Base-by-base conservation (phyloP, 768 basidiomycete species). In the Imleria badia region DNA sequence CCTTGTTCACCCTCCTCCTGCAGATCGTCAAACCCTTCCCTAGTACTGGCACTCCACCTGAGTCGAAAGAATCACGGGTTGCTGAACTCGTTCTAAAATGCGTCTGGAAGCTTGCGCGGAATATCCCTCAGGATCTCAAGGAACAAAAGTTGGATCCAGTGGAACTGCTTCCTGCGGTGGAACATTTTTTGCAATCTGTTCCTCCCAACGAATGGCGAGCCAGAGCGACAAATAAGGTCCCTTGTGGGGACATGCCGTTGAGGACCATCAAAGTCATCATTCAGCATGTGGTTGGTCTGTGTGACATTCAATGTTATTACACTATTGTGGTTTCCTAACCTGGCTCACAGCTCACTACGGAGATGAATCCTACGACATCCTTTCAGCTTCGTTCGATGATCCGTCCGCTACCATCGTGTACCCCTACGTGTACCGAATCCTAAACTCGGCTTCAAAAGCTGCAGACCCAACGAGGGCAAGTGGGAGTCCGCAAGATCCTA, bases 231-330 rank as follows among this genome's bases (percentile, higher is more conserved):
- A 94, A 91, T 66, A 89, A 88, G 59, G 84, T 98, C 2, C 95
- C 97, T 4, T 89, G 95, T 66, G 95, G 94, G 23, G 97, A 99
- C 65, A 95, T 98, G 95, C 97, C 97, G 3, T 72, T 99, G 54
- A 80, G 97, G 57, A 98, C 97, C 3, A 91, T 98, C 71, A 99
- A 99, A 77, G 95, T 97, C 39, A 92, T 99, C 62, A 91, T 99
- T 34, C 97, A 98, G 73, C 94, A 96, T 69, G 83, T 98, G 52
- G 92, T 98, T 62, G 90, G 94, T 95, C 60, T 76, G 94, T 83
- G 52, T 51, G 39, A 45, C 40, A 47, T 39, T 26, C 6, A 22
- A 42, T 41, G 45, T 51, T 15, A 48, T 39, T 41, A 55, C 19
- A 52, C 42, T 34, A 35, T 51, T 35, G 40, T 52, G 11, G 38